Evolutionary conservation across 1,139 yeast species (phyloP).

Genomic region (Sugiyamaella pinicola): DNA sequence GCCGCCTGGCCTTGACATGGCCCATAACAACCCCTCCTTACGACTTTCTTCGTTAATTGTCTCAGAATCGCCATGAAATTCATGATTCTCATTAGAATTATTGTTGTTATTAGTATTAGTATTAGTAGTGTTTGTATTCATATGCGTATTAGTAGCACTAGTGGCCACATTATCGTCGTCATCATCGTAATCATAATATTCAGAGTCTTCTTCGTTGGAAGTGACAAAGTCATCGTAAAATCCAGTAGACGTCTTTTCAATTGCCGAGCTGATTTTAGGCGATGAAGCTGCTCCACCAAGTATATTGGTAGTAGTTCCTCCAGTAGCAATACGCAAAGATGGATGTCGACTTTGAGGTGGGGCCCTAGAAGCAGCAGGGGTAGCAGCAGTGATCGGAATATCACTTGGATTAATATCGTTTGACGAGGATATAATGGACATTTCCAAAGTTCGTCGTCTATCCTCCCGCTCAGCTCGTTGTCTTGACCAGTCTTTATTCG

Average conservation of each 20-base stretch:
- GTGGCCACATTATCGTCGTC: constrained; percentile 10
- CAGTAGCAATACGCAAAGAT: constrained; percentile 19
- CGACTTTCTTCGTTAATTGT: constrained; percentile 15
- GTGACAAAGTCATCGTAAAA: constrained; percentile 13
- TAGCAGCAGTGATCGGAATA: constrained; percentile 14
- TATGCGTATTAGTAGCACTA: constrained; percentile 9
- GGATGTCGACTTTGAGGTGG: constrained; percentile 13
- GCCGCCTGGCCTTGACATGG: constrained; percentile 49
- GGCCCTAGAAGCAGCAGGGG: neutral
- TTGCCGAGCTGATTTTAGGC: constrained; percentile 3
- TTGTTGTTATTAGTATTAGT: constrained; percentile 5
- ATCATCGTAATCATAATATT: constrained; percentile 20
- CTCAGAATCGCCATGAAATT: neutral
- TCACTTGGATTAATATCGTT: constrained; percentile 15
- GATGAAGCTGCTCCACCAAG: neutral
- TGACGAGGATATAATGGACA: constrained; percentile 30
- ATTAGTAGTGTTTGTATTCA: neutral
- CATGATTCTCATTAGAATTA: neutral
- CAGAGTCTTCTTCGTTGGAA: constrained; percentile 25
- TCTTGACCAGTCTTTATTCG: constrained; percentile 45
- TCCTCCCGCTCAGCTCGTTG: constrained; percentile 48
- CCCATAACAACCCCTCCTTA: constrained; percentile 64
- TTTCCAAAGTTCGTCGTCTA: constrained; percentile 43
- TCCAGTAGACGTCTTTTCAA: neutral
- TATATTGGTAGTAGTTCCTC: constrained; percentile 2